These are phyloP conservation scores for Colletotrichum australisinense DNA, from an alignment of 2,329 filamentous ascomycete species.

Conservation along the genomic window DNA sequence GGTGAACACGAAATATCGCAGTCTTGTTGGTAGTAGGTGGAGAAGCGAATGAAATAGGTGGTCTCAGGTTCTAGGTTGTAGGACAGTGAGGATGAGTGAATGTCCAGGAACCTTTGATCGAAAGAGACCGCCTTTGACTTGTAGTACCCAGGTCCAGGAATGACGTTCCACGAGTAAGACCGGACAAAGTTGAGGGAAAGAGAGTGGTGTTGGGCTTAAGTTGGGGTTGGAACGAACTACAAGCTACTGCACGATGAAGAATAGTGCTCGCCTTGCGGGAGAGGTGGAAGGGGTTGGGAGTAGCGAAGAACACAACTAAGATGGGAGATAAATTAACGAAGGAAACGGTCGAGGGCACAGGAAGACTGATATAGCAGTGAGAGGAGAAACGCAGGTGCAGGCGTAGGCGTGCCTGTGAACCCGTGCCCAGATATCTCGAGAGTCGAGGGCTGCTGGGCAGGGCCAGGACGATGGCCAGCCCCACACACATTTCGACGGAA, in stretches of 20 bases:
- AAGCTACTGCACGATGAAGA: slow-evolving; percentile 15
- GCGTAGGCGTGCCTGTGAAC: background rate
- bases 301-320: background rate
- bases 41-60: background rate
- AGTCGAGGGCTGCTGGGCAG: background rate
- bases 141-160: background rate
- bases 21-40: background rate
- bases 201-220: background rate
- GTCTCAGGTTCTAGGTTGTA: slow-evolving; percentile 1
- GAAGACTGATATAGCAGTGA: slow-evolving; percentile 15
- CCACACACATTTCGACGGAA: background rate
- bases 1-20: background rate
- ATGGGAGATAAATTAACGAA: background rate
- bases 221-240: background rate
- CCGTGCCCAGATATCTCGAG: background rate
- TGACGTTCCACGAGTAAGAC: background rate
- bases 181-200: background rate
- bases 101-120: background rate
- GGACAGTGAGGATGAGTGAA: background rate
- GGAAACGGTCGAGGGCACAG: background rate
- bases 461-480: background rate
- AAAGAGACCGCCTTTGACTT: background rate
- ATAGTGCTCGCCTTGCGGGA: background rate
- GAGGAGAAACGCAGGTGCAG: background rate
- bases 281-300: background rate